phyloP scores from a whole-genome alignment of 208 protist genomes.

The Trypanosoma boissoni region DNA sequence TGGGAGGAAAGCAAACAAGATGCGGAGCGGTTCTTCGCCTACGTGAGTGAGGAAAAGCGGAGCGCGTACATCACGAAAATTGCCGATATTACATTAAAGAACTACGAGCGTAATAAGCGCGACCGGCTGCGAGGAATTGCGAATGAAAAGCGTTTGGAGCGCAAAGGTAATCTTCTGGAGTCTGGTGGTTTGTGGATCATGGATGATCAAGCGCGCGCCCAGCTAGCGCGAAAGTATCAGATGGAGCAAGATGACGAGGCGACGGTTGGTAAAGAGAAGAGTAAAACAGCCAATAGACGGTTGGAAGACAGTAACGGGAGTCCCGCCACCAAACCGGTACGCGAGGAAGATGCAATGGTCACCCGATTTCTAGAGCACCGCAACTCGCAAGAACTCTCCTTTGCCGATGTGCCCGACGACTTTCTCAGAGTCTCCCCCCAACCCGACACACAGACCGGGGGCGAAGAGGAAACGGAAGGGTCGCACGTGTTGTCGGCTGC shows the following conservation, averaged over 20 bases:
- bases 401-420: conserved; percentile 36
- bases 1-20: conserved; percentile 40
- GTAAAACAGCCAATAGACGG: no score
- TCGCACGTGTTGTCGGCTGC: not conserved
- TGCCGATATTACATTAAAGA: conserved; percentile 55
- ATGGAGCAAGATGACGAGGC: conserved; percentile 27
- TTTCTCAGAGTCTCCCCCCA: no score
- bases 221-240: conserved; percentile 45
- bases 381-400: conserved; percentile 21
- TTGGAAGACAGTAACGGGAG: no score
- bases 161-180: conserved; percentile 61
- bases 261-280: not conserved
- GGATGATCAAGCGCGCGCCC: conserved; percentile 54
- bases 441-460: no score
- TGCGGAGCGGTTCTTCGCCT: conserved; percentile 50
- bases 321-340: not conserved
- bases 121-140: conserved; percentile 57
- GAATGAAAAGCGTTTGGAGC: conserved; percentile 53
- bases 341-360: conserved; percentile 28
- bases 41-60: conserved; percentile 55
- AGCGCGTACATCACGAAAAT: conserved; percentile 58
- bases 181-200: conserved; percentile 68
- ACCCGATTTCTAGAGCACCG: conserved; percentile 18
- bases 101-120: conserved; percentile 46
- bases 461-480: no score